Base-by-base conservation (phyloP, 169 alveolate species). In the Cryptosporidium viatorum region DNA sequence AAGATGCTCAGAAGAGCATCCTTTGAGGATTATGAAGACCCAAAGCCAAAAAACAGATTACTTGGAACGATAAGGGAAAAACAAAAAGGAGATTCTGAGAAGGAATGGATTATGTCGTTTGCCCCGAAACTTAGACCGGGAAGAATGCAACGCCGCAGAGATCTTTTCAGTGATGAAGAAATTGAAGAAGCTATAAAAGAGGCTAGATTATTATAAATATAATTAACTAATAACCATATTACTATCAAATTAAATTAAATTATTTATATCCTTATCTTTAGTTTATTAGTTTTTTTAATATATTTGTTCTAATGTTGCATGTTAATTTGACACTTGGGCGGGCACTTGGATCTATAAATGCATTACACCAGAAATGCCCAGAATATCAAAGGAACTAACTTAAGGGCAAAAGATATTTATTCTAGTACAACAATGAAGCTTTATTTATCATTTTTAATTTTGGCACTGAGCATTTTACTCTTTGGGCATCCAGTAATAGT, bases 51-150 rank as follows among this genome's bases (percentile, higher is more conserved):
- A 35, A 37, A 65, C 33, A 65, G 71, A 35, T 65, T 69, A 71
- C 3, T 50, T 10, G 67, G 65, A 33, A 41, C 60, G 7, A 50
- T 55, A 50, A 4, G 29, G 0, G 43, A 39, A 23, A 71, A 31
- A n/a, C 18, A 51, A 14, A 50, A 51, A 33, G 26, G 16, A 29
- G 55, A 3, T 26, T 50, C 69, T 45, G 73, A 67, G 68, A 70
- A 23, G 65, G 87, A 80, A 60, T 80, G 87, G 87, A 80, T 80
- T 39, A 14, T 80, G 67, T 62, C 73, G 3, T 80, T 80, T 48
- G 80, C 87, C 58, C 87, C 87, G 37, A 80, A 80, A 37, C 87
- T 80, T 29, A 80, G 68, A 41, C 75, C 87, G 12, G 75, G 87
- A 26, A 60, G 73, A 80, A 80, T 80, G 87, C 45, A 65, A 62